Conservation (phyloP, 306 rosid genomes). For the Corylus avellana region DNA sequence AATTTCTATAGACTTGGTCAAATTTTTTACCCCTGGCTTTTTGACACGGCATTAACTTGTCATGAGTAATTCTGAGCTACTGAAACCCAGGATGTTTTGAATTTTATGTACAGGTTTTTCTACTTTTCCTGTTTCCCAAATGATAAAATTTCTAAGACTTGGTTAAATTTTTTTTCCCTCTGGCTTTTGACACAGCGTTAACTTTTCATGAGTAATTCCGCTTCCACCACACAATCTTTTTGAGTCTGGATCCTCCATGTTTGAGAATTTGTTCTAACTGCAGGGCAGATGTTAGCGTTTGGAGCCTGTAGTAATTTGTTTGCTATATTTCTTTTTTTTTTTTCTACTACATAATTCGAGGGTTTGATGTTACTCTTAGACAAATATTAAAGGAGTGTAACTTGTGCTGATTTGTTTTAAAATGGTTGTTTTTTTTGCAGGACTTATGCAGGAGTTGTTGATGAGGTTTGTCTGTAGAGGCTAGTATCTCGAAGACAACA, state of each 20-base stretch:
- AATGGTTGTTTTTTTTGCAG: too few species aligned
- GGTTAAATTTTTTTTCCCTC: background rate
- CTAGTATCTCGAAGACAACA: conserved; percentile 13
- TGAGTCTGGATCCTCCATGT: background rate
- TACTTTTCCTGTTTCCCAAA: background rate
- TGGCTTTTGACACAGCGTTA: background rate
- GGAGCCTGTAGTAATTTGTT: background rate
- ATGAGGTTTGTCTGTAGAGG: background rate
- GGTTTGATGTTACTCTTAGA: background rate
- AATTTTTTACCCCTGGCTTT: background rate
- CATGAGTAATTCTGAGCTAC: background rate
- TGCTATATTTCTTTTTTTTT: background rate
- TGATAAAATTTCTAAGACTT: background rate
- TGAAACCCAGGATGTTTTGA: background rate
- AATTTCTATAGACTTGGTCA: background rate
- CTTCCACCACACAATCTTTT: background rate
- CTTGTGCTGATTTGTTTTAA: background rate
- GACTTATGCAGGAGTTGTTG: conserved; percentile 8
- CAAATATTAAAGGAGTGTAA: background rate
- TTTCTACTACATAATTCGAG: background rate
- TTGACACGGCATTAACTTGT: background rate
- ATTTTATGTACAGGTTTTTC: background rate
- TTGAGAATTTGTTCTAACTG: background rate
- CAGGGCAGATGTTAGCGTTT: background rate
- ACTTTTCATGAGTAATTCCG: background rate